Evolutionary conservation across 257 asterid species (phyloP), one percentile per base, ranked within the genome.

Genomic region (Gentiana macrophylla): DNA sequence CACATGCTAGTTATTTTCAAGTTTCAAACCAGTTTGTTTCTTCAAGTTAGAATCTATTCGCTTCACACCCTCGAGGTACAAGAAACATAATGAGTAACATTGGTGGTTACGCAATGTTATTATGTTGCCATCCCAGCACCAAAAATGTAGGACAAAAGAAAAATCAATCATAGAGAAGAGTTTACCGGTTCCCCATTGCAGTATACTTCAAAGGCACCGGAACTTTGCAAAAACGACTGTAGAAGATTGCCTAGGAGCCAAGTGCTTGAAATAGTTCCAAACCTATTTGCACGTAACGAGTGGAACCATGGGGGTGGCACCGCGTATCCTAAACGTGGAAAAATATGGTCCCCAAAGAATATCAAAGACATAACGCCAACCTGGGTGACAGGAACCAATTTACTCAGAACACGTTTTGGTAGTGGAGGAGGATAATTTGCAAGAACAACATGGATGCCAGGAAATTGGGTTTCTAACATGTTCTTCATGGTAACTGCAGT

Each of bases 401-500:
- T 87, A 74, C 95, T 80, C 75, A 91, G 62, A 71, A 81, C 58
- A 58, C 95, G 98, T 66, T 91, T 91, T 4, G 94, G 96, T 47
- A 87, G 74, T 60, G 96, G 81, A 38, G 98, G 84, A 50, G 98
- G 98, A 69, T 81, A 91, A 73, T 91, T 91, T 52, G 86, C 96
- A 60, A 87, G 95, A 60, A 66, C 81, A 50, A 91, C 94, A 62
- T 73, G 69, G 77, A 84, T 70, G 37, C 98, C 96, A 52, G 98
- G 94, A 80, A 81, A 83, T 53, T 87, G 96, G 67, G 66, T 71
- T 70, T 87, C 95, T 65, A 91, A 59, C 98, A 91, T 91, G 55
- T 81, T 83, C 77, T 81, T 88, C 96, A 91, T 87, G 2, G 95
- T 87, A 72, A 79, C 88, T 4, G 98, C 98, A 66, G 84, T 75